phyloP scores from a whole-genome alignment of 225 moss, liverwort and hornwort genomes.

The Pseudisothecium myosuroides region DNA sequence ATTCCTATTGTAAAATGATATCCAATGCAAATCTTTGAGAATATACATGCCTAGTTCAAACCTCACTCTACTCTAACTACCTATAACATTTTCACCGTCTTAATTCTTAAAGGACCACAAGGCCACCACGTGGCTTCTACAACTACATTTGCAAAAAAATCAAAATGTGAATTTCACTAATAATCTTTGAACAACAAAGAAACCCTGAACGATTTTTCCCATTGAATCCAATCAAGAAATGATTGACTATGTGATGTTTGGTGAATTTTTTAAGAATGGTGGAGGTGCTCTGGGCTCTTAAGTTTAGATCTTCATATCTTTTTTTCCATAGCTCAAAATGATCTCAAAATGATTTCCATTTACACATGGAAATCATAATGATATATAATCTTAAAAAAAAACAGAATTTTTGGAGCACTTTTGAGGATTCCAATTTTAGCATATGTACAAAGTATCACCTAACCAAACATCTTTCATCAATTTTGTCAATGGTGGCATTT shows the following conservation, averaged over 20 bases:
- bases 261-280: not conserved
- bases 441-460: not conserved
- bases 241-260: fast-evolving
- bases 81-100: not conserved
- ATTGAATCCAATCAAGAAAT: no score
- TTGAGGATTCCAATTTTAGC: not conserved
- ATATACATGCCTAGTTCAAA: no score
- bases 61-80: not conserved
- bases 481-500: not conserved
- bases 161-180: not conserved
- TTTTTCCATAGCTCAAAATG: not conserved
- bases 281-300: fast-evolving
- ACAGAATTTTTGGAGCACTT: not conserved
- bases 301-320: not conserved
- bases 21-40: not conserved
- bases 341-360: fast-evolving
- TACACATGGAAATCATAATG: not conserved
- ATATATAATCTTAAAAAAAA: no score
- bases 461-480: not conserved
- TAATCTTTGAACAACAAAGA: not conserved
- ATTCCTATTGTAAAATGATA: no score
- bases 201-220: fast-evolving
- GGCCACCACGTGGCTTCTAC: fast-evolving
- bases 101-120: not conserved
- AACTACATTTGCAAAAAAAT: not conserved